Evolutionary conservation across 2,329 filamentous ascomycete species (phyloP), one percentile per base, ranked within the genome.

Genomic region (Aureobasidium sp.): DNA sequence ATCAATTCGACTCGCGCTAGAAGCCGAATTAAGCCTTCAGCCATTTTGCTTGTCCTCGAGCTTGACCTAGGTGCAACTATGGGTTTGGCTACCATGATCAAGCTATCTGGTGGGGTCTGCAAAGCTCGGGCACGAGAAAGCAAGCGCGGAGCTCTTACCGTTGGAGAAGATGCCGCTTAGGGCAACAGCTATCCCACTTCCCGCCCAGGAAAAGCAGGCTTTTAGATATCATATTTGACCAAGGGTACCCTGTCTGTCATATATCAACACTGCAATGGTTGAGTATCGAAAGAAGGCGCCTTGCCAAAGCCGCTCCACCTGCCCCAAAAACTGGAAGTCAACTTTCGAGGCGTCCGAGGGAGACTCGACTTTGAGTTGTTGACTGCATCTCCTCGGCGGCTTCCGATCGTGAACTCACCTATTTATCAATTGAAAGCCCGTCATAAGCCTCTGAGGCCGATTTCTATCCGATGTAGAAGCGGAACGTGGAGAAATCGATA

Each of bases 101-200:
- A 37, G 32, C 30, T 48, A 48, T 24, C 11, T 4, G 6, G 30
- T 35, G 44, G 44, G 44, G 44, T 37, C 27, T 29, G n/a, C 2
- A 19, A 34, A 45, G 41, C 41, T 45, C 41, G 29, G 41, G 29
- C 41, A 42, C n/a, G 39, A n/a, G 3, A 12, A 30, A 34, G 41
- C 41, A 27, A 27, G 12, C 41, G 19, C 41, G 27, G 41, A 45
- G 41, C 27, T 32, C 17, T 16, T 34, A 45, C 27, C 29, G 25
- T 45, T 34, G 29, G 16, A n/a, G 14, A 24, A 32, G 10, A 22
- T 19, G 12, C 41, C 29, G 4, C 2, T 37, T 27, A 19, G 44
- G 32, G 32, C 30, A 37, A 12, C 30, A 48, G 25, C 45, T 17
- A 49, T 6, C 21, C 45, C 45, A 29, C 29, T 49, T 30, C 24